Evolutionary conservation across 1,139 yeast species (phyloP), one percentile per base, ranked within the genome.

Genomic region (Blastobotrys capitulatus): DNA sequence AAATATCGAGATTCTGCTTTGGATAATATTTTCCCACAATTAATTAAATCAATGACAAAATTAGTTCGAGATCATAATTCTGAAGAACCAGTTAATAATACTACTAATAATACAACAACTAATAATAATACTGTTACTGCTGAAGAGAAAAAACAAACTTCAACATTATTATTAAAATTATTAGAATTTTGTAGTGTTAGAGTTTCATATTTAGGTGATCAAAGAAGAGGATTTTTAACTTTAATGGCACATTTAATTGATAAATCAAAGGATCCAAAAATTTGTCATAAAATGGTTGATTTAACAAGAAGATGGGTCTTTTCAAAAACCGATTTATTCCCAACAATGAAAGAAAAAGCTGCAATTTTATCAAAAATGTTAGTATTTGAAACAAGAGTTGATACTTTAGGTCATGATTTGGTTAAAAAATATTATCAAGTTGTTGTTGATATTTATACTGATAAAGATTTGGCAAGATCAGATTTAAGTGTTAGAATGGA

Each of bases 401-500:
- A 89, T 60, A 20, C 19, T 15, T 15, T 46, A 13, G 48, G 48
- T 16, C 79, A 86, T 5, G 79, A 86, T 1, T 76, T 94, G 48
- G 82, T 95, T 0, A 83, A 82, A 57, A 83, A 83, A 56, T 92
- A 88, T 62, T 90, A 89, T 62, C 85, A 84, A 59, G 86, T 94
- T 34, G 84, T 94, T 52, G 83, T 90, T 41, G 95, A 86, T 58
- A 83, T 94, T 34, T 94, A 92, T 65, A 90, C 86, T 57, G 90
- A 88, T 57, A 84, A 85, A 42, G 73, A 83, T 1, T 77, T 90
- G 59, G 79, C 86, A 35, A 80, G 90, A 55, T 83, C 96, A 1
- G 99, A 94, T 61, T 76, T 94, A 42, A 90, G 98, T 0, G 95
- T 89, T 10, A 76, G 98, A 52, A 83, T 94, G 88, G 98, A 94